phyloP scores from a whole-genome alignment of 768 basidiomycete genomes.

The Gymnopilus dilepis region DNA sequence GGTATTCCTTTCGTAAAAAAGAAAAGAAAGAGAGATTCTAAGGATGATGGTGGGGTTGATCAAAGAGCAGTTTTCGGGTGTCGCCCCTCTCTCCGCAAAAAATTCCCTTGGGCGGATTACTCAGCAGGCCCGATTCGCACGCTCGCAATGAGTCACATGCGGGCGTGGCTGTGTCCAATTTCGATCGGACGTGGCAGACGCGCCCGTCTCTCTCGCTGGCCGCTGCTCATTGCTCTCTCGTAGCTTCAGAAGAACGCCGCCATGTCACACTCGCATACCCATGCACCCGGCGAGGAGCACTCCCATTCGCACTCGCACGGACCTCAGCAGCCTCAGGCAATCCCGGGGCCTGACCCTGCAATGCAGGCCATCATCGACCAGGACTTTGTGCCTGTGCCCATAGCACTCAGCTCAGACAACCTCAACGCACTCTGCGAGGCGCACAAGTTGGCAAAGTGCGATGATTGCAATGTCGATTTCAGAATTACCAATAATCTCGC shows the following conservation, averaged over 20 bases:
- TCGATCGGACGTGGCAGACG: constrained; percentile 27
- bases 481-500: constrained; percentile 76
- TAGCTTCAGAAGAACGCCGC: too few species aligned
- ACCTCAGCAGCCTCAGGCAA: constrained; percentile 46
- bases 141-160: constrained; percentile 27
- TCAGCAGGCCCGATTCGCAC: constrained; percentile 25
- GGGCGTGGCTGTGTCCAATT: constrained; percentile 22
- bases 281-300: constrained; percentile 60
- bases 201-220: not conserved
- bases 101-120: constrained; percentile 28
- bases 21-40: constrained; percentile 30
- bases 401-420: constrained; percentile 60
- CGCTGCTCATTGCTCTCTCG: constrained; percentile 6
- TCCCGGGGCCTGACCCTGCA: constrained; percentile 67
- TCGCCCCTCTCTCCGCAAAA: constrained; percentile 18
- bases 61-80: constrained; percentile 32
- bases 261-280: constrained; percentile 74
- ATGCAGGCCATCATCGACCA: constrained; percentile 81
- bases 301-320: constrained; percentile 56
- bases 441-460: constrained; percentile 79
- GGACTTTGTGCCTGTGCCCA: constrained; percentile 62
- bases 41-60: constrained; percentile 37
- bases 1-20: constrained; percentile 34
- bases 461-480: constrained; percentile 77
- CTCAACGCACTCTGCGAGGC: constrained; percentile 62